Evolutionary conservation across 306 rosid species (phyloP).

Genomic region (Lotus japonicus): DNA sequence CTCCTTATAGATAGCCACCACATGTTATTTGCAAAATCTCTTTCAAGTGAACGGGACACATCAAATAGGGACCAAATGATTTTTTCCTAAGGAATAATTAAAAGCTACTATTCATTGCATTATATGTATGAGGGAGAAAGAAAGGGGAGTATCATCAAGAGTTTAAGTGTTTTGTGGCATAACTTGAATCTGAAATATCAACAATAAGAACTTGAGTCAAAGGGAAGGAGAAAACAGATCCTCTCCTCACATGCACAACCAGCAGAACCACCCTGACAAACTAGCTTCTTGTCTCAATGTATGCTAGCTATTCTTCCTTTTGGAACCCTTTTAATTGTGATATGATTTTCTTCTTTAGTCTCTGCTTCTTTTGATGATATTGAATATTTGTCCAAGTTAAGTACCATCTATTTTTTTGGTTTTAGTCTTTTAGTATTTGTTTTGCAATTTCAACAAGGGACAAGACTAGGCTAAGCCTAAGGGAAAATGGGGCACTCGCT

Average conservation of each 20-base stretch:
- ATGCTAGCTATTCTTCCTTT: too few relatives aligned
- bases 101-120: conserved; percentile 11
- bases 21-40: conserved; percentile 37
- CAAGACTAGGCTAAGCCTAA: too few relatives aligned
- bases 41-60: conserved; percentile 20
- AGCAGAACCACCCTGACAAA: background rate
- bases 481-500: too few relatives aligned
- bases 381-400: too few relatives aligned
- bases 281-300: conserved; percentile 31
- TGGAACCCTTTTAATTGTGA: too few relatives aligned
- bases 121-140: background rate
- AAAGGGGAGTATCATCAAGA: conserved; percentile 6
- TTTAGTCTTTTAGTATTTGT: background rate
- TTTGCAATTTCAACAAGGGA: too few relatives aligned
- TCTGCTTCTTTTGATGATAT: background rate
- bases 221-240: conserved; percentile 27
- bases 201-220: conserved; percentile 36
- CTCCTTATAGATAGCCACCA: conserved; percentile 22
- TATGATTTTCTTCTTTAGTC: background rate
- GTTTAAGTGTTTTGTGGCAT: conserved; percentile 26
- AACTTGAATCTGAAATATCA: conserved; percentile 37
- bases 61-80: conserved; percentile 32
- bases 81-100: background rate
- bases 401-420: background rate
- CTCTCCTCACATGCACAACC: conserved; percentile 42